A percentile compares a stretch with the other conserved stretches of the same genome.
These are phyloP conservation scores for Phytophthora citrophthora DNA, from an alignment of 352 stramenopile genomes.

Conservation along the genomic window DNA sequence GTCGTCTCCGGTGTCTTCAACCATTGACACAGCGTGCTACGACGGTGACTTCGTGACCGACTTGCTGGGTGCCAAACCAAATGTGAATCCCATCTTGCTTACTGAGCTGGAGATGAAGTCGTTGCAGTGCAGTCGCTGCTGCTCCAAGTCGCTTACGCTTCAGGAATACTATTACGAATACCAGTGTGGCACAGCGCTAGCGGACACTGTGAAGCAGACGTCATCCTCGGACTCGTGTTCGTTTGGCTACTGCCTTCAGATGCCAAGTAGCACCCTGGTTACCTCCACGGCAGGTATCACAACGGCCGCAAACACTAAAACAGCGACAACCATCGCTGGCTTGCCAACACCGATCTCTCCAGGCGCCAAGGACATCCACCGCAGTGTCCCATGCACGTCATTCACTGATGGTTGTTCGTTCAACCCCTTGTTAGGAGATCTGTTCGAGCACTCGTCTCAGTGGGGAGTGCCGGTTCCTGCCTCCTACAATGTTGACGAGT, in stretches of 20 bases:
- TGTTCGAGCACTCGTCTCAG: slow-evolving; percentile 6
- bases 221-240: slow-evolving; percentile 13
- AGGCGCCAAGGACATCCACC: slow-evolving; percentile 13
- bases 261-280: slow-evolving; percentile 6
- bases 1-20: not conserved
- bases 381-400: slow-evolving; percentile 20
- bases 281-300: slow-evolving; percentile 5
- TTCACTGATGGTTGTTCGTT: slow-evolving; percentile 18
- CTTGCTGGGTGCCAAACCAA: slow-evolving; percentile 5
- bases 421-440: slow-evolving; percentile 7
- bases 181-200: slow-evolving; percentile 10
- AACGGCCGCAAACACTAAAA: not conserved
- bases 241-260: slow-evolving; percentile 23
- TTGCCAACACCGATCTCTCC: slow-evolving; percentile 5
- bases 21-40: slow-evolving; percentile 14
- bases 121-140: slow-evolving; percentile 29
- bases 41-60: slow-evolving; percentile 6
- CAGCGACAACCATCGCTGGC: slow-evolving; percentile 8
- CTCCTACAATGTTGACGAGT: slow-evolving; percentile 12
- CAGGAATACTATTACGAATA: slow-evolving; percentile 33
- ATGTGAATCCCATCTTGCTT: not conserved
- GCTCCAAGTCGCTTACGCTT: slow-evolving; percentile 20
- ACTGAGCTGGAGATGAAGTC: not conserved
- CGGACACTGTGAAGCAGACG: slow-evolving; percentile 9
- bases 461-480: slow-evolving; percentile 3